Conservation (phyloP, 108 stramenopile genomes). For the Aurantiochytrium sp. region DNA sequence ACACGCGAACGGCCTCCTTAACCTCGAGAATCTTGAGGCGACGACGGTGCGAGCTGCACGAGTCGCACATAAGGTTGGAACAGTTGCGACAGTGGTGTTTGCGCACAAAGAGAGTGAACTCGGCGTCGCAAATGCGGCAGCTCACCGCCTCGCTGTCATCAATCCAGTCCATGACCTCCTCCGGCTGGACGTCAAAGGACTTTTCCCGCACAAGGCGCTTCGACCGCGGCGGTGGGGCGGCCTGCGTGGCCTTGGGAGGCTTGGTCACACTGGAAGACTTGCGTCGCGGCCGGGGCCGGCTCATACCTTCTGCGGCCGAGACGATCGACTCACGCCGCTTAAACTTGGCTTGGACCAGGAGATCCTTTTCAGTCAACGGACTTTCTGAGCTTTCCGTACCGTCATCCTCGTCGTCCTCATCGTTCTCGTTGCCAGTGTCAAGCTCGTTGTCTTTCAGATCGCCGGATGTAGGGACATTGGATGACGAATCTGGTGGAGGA, state of each 20-base stretch:
- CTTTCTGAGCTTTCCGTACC: neutral
- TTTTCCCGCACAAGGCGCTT: neutral
- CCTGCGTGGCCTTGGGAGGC: too few relatives aligned
- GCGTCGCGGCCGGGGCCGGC: too few relatives aligned
- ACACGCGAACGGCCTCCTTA: neutral
- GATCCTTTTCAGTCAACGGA: neutral
- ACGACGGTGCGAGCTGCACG: neutral
- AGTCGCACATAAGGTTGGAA: neutral
- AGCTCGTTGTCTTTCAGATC: neutral
- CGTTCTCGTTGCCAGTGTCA: neutral
- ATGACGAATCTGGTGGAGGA: too few relatives aligned
- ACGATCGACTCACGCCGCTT: neutral
- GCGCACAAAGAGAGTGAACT: neutral
- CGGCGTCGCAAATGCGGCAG: neutral
- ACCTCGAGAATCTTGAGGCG: neutral
- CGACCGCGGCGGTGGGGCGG: neutral
- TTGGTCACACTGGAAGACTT: too few relatives aligned
- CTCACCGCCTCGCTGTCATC: neutral
- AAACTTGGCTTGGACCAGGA: neutral
- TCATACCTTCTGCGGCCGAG: too few relatives aligned
- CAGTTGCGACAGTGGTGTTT: conserved; percentile 7
- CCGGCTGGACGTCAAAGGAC: neutral
- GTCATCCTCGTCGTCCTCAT: neutral
- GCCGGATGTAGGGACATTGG: too few relatives aligned
- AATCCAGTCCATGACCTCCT: conserved; percentile 9